Conservation (phyloP, 441 rosid species). For the Lepidium campestre region DNA sequence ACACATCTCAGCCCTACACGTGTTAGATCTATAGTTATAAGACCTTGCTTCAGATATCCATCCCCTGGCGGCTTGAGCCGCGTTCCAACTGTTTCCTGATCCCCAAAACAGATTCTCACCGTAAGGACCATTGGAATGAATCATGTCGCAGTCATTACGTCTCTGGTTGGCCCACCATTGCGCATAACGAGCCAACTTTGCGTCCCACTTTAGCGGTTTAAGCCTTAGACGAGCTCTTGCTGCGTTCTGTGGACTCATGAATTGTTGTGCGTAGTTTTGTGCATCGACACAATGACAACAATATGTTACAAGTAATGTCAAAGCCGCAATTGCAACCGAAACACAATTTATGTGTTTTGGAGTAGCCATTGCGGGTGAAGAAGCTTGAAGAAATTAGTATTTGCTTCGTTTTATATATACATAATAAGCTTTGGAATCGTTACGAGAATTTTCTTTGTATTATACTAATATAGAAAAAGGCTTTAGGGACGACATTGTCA, state of each 20-base stretch:
- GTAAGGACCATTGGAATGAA: conserved; percentile 56
- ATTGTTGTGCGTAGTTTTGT: conserved; percentile 35
- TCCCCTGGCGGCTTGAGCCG: conserved; percentile 41
- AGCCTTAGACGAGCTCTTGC: conserved; percentile 38
- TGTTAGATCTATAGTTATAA: conserved; percentile 40
- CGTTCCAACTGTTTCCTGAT: conserved; percentile 49
- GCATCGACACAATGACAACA: conserved; percentile 13
- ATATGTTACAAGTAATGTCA: conserved; percentile 6
- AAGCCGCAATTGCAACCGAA: conserved; percentile 1
- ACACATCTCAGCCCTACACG: conserved; percentile 39
- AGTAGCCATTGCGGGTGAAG: conserved; percentile 24
- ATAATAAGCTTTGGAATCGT: conserved; percentile 2
- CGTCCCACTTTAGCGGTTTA: conserved; percentile 44
- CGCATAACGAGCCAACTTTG: conserved; percentile 38
- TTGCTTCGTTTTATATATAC: conserved; percentile 7
- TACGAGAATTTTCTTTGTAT: neutral
- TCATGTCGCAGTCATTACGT: conserved; percentile 44
- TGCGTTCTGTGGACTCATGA: conserved; percentile 55
- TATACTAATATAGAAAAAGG: neutral
- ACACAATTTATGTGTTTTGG: conserved; percentile 4
- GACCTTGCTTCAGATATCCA: conserved; percentile 49
- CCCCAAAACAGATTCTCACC: conserved; percentile 80
- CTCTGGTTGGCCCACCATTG: conserved; percentile 48
- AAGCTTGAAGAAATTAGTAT: conserved; percentile 7
- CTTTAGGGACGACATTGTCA: conserved; percentile 2